These are phyloP conservation scores for Pseudogymnoascus sp. DNA, from an alignment of 2,329 filamentous ascomycete species.

Conservation along the genomic window DNA sequence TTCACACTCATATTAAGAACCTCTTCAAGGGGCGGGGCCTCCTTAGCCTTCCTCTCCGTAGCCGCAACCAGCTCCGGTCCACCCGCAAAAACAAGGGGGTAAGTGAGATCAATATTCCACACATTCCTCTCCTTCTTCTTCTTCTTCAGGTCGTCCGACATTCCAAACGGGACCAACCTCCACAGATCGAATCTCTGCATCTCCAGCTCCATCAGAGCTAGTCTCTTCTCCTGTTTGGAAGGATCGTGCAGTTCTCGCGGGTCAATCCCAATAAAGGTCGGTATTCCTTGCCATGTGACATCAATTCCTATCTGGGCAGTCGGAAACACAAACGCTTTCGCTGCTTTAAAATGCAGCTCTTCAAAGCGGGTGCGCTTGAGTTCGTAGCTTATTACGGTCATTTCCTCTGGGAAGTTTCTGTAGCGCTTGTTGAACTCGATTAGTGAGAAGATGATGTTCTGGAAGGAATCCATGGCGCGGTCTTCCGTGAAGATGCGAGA, in stretches of 20 bases:
- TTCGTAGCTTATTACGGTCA: background rate
- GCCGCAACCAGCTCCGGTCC: background rate
- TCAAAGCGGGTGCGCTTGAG: slow-evolving; percentile 15
- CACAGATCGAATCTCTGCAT: background rate
- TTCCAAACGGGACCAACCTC: background rate
- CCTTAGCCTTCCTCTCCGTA: background rate
- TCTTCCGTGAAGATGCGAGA: background rate
- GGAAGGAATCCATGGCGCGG: background rate
- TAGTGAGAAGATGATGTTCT: background rate
- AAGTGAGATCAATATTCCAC: background rate
- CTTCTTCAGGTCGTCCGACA: background rate
- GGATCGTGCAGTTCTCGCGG: background rate
- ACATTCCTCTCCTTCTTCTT: background rate
- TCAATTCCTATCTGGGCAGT: background rate
- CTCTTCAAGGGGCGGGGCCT: background rate
- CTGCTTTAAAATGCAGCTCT: slow-evolving; percentile 20
- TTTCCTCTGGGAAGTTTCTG: background rate
- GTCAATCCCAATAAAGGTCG: background rate
- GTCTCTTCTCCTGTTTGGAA: background rate
- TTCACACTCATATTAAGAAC: background rate
- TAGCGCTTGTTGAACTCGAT: background rate
- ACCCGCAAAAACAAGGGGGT: background rate
- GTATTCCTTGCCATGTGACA: background rate
- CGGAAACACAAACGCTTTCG: slow-evolving; percentile 27
- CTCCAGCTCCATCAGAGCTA: background rate